Percentiles rank a stretch among this genome's conserved stretches.
Conservation (phyloP, 495 filamentous ascomycete species). For the Lasiosphaeriaceae sp. region DNA sequence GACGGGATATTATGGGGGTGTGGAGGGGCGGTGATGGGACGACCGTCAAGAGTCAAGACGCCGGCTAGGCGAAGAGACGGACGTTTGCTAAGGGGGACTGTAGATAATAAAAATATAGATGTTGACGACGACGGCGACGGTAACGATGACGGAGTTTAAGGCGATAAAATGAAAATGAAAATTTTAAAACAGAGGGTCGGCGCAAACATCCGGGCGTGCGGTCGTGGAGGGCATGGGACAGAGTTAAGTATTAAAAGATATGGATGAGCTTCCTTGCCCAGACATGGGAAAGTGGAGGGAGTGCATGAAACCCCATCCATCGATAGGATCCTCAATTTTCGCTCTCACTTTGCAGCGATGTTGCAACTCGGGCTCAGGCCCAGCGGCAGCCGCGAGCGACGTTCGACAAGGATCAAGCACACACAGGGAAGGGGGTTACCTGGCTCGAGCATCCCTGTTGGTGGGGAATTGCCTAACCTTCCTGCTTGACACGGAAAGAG, state of each 20-base stretch:
- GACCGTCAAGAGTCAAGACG: neutral
- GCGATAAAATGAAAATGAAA: neutral
- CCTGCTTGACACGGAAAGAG: neutral
- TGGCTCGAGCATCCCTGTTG: neutral
- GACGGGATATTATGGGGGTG: neutral
- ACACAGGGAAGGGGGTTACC: neutral
- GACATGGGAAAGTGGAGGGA: constrained; percentile 29
- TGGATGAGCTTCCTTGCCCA: constrained; percentile 9
- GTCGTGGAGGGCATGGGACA: constrained; percentile 7
- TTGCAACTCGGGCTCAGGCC: neutral
- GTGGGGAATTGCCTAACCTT: neutral
- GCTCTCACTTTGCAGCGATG: constrained; percentile 2
- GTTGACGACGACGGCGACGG: neutral
- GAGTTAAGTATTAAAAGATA: constrained; percentile 9
- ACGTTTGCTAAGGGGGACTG: neutral
- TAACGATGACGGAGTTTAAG: too few species aligned
- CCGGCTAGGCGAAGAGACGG: neutral
- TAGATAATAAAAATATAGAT: neutral
- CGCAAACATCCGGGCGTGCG: neutral
- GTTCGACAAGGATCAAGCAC: constrained; percentile 7
- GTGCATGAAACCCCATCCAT: constrained; percentile 28
- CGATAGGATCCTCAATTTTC: neutral
- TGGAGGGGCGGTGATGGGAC: neutral
- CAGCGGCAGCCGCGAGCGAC: constrained; percentile 1
- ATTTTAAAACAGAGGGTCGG: neutral